Evolutionary conservation across 192 early-diverging fungal species (phyloP).

Genomic region (Rhizophagus sp.): DNA sequence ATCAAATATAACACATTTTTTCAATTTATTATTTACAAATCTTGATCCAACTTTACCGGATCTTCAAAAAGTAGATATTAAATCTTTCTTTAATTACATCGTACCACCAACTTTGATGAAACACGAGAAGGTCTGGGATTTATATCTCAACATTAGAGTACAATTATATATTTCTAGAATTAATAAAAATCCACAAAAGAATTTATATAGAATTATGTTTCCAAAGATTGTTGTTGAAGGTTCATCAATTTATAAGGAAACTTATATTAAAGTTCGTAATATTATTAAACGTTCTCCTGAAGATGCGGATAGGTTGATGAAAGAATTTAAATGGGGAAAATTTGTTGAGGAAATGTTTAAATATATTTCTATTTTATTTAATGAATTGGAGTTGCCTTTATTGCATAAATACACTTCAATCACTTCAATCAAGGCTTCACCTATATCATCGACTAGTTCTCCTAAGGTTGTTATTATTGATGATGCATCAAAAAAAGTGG

Average conservation of each 20-base stretch:
- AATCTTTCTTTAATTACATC: background rate
- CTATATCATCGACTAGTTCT: background rate
- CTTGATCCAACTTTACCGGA: background rate
- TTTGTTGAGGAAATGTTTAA: background rate
- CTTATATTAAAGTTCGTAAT: background rate
- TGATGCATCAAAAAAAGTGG: background rate
- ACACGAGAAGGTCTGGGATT: background rate
- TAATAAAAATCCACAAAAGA: background rate
- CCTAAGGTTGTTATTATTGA: too few species aligned
- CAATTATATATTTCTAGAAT: background rate
- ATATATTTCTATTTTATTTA: background rate
- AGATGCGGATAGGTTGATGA: background rate
- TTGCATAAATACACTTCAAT: background rate
- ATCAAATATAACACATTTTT: background rate
- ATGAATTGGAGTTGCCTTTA: background rate
- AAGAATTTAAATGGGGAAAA: background rate
- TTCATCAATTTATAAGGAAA: background rate
- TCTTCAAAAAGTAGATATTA: background rate
- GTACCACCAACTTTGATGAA: background rate
- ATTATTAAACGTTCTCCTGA: background rate
- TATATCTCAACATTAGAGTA: background rate
- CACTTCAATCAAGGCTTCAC: background rate
- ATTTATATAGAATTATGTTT: background rate
- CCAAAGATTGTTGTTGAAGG: background rate
- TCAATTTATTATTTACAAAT: background rate